phyloP scores from a whole-genome alignment of 768 basidiomycete species.

The Leccinellum albellum region DNA sequence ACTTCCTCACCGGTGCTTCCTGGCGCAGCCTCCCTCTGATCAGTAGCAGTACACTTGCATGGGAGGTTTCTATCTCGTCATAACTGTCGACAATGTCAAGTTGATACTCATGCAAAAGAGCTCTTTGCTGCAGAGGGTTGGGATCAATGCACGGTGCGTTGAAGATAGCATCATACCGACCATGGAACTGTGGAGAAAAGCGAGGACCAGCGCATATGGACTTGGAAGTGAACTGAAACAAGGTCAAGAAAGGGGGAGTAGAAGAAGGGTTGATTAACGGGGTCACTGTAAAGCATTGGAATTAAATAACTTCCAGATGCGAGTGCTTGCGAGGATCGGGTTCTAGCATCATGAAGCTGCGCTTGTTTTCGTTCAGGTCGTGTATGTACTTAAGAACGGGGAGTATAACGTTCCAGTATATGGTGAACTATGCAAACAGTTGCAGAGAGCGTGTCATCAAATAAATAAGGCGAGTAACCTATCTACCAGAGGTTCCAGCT shows the following conservation, averaged over 20 bases:
- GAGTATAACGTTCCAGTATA: not conserved
- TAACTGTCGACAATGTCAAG: not conserved
- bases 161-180: not conserved
- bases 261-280: not conserved
- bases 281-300: not conserved
- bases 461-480: conserved; percentile 13
- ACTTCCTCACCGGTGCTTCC: no score
- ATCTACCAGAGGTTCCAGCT: conserved; percentile 30
- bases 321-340: no score
- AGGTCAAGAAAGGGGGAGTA: not conserved
- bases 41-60: no score
- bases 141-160: not conserved
- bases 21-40: no score
- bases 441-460: conserved; percentile 1
- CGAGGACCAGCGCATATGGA: not conserved
- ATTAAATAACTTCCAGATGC: not conserved
- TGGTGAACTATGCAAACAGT: not conserved
- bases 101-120: not conserved
- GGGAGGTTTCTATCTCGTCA: not conserved
- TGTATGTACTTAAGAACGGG: not conserved
- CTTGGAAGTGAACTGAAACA: not conserved
- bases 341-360: not conserved
- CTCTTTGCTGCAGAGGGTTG: no score
- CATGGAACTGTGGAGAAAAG: not conserved
- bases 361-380: not conserved